Conservation (phyloP, 2,329 filamentous ascomycete species). For the Trichothecium roseum region DNA sequence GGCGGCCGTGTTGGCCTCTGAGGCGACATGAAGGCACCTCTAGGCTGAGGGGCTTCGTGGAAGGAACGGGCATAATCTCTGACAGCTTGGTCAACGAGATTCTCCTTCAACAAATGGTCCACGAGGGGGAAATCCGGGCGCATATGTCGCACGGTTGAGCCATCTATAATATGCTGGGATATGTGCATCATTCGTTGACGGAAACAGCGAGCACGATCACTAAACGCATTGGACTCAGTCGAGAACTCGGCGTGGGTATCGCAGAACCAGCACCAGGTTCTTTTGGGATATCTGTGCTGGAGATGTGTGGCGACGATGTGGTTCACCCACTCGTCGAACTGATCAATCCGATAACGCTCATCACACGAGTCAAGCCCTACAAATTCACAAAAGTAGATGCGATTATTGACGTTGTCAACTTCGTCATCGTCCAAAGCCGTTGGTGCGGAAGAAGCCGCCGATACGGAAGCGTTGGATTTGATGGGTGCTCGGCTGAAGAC, state of each 20-base stretch:
- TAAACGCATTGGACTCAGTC: not conserved
- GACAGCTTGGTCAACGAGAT: too few species aligned
- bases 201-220: not conserved
- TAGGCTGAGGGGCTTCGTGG: too few species aligned
- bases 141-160: too few species aligned
- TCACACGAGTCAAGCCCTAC: not conserved
- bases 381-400: too few species aligned
- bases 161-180: not conserved
- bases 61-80: too few species aligned
- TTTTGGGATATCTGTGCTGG: not conserved
- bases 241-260: not conserved
- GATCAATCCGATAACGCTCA: not conserved
- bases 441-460: not conserved
- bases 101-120: too few species aligned
- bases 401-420: not conserved
- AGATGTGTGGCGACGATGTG: not conserved
- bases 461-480: not conserved
- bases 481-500: too few species aligned
- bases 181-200: constrained; percentile 1
- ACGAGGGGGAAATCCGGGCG: too few species aligned
- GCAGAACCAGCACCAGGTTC: not conserved
- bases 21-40: too few species aligned
- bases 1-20: too few species aligned
- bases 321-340: constrained; percentile 1
- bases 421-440: not conserved